Evolutionary conservation across 768 basidiomycete species (phyloP).

Genomic region (Phlebiopsis gigantea): DNA sequence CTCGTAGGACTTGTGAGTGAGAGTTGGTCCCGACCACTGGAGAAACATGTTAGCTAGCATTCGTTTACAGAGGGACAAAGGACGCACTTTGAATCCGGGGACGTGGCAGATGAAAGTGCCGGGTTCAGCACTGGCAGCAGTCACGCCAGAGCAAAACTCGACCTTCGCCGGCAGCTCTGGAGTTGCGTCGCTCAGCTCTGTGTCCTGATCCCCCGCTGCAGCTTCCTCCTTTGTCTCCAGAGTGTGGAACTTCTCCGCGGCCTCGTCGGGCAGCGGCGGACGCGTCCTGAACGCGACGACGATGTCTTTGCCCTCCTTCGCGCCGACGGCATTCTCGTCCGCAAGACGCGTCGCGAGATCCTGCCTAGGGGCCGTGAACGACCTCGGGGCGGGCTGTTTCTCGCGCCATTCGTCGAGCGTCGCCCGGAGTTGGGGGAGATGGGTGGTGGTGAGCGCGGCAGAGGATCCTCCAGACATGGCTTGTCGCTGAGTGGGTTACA

Average conservation of each 20-base stretch:
- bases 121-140: conserved; percentile 25
- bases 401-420: conserved; percentile 26
- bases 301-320: conserved; percentile 25
- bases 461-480: conserved; percentile 24
- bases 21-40: conserved; percentile 31
- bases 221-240: conserved; percentile 1
- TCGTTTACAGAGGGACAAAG: background rate
- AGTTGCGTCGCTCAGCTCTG: conserved; percentile 6
- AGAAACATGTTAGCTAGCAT: background rate
- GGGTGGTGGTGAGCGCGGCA: conserved; percentile 25
- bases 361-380: conserved; percentile 14
- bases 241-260: conserved; percentile 22
- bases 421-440: conserved; percentile 24
- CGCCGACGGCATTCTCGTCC: conserved; percentile 6
- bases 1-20: conserved; percentile 29
- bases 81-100: conserved; percentile 29
- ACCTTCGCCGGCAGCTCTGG: conserved; percentile 12
- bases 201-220: background rate
- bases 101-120: conserved; percentile 30
- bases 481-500: background rate
- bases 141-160: conserved; percentile 28
- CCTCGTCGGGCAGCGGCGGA: conserved; percentile 27
- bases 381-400: conserved; percentile 14
- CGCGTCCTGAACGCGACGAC: conserved; percentile 34
- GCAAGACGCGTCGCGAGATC: conserved; percentile 11